phyloP scores from a whole-genome alignment of 1,139 yeast species.

The Kodamaea arcana region DNA sequence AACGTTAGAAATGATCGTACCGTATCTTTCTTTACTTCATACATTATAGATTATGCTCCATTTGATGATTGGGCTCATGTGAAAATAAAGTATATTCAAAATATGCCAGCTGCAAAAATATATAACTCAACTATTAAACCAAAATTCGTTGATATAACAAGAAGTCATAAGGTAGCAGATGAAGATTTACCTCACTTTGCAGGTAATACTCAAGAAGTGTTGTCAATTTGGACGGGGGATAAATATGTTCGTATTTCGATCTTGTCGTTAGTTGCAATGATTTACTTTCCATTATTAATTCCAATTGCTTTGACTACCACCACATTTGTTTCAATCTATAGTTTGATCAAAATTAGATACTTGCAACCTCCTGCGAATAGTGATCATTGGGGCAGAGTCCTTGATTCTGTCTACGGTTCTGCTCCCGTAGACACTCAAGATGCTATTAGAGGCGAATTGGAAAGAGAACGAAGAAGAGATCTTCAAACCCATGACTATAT shows the following conservation, averaged over 20 bases:
- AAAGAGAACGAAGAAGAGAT: conserved; percentile 26
- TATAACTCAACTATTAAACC: conserved; percentile 41
- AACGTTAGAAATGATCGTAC: conserved; percentile 73
- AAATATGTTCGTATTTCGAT: conserved; percentile 16
- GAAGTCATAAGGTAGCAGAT: conserved; percentile 18
- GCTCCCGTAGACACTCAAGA: conserved; percentile 31
- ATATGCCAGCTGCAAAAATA: conserved; percentile 31
- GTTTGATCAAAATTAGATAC: conserved; percentile 30
- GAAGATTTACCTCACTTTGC: conserved; percentile 15
- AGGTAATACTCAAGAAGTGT: conserved; percentile 37
- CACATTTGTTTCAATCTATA: conserved; percentile 32
- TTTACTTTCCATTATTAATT: conserved; percentile 49
- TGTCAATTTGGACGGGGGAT: conserved; percentile 32
- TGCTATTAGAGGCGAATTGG: conserved; percentile 29
- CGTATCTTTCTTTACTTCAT: conserved; percentile 53
- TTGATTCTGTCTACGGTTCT: conserved; percentile 30
- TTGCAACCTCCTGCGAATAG: conserved; percentile 20
- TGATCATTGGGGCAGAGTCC: conserved; percentile 35
- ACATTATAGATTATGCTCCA: conserved; percentile 47
- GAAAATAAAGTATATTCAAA: conserved; percentile 36
- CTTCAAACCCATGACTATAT: conserved; percentile 34
- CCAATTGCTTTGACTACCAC: conserved; percentile 49
- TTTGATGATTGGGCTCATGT: conserved; percentile 42
- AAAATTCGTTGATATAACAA: conserved; percentile 50
- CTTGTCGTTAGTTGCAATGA: conserved; percentile 9